Evolutionary conservation across 2,329 filamentous ascomycete genomes (phyloP), one percentile per base, ranked within the genome.

Genomic region (Myriangium duriaei): DNA sequence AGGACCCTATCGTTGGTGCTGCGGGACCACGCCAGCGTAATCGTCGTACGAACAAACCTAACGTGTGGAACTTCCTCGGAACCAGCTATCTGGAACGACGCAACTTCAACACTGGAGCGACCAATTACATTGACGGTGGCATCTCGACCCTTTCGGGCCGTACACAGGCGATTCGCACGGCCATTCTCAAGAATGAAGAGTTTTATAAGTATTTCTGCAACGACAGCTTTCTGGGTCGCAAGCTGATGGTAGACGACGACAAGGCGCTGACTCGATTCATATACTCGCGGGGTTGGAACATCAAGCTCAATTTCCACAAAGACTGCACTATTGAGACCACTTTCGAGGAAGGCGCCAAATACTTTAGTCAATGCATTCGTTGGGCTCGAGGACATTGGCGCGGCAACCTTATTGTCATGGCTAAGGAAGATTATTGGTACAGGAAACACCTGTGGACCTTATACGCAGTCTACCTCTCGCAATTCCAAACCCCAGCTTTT

Each of bases 341-440:
- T 0, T 55, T 79, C 2, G 73, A 72, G 15, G 57, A 55, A 10
- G 61, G 58, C 47, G 51, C 56, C 3, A 70, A 69, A 46, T 77
- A 73, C 47, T 46, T 61, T 3, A 50, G 53, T 1, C 74, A 79
- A 45, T 67, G 71, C 29, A 37, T 67, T 5, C 65, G 74, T 10
- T 79, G 72, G 74, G 63, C 62, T 0, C 62, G 74, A 2, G 74
- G 71, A 0, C 75, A 68, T 0, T 76, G 68, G 60, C 62, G 75
- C 4, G 70, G 64, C 39, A 77, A 76, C 49, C 49, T 60, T 1
- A 64, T 61, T 2, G 64, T 64, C 17, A 59, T 79, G 35, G 31
- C 44, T 30, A 53, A 53, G 29, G 55, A 55, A 40, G 40, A 28
- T 4, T 58, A 58, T 45, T 58, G 60, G 47, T 49, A 49, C 7